phyloP scores from a whole-genome alignment of 164 flowering plant species.

The Vitis rupestris region DNA sequence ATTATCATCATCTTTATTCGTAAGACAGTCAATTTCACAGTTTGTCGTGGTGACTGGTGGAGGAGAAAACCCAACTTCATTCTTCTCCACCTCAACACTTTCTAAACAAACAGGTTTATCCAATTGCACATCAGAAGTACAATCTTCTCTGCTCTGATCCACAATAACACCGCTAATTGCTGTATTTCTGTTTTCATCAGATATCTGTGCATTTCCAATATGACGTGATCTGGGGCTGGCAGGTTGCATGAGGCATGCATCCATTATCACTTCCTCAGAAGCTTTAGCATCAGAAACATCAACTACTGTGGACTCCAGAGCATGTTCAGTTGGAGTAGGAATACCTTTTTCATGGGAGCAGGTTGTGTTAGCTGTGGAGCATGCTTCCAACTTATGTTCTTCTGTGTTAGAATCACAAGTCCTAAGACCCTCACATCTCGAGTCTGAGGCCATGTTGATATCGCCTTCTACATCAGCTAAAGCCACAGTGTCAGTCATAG shows the following conservation, averaged over 20 bases:
- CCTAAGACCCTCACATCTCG: conserved; percentile 1
- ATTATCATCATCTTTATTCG: neutral
- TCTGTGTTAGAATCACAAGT: neutral
- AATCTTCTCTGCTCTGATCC: conserved; percentile 1
- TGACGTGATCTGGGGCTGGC: neutral
- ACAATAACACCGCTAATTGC: neutral
- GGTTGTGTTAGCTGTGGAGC: neutral
- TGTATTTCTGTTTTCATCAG: conserved; percentile 5
- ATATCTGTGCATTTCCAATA: neutral
- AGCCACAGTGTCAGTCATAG: neutral
- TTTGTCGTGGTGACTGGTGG: neutral
- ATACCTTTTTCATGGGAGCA: conserved; percentile 7
- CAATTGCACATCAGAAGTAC: neutral
- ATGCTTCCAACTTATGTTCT: conserved; percentile 10
- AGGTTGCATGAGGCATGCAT: conserved; percentile 3
- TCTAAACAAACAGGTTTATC: neutral
- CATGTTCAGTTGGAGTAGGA: conserved; percentile 7
- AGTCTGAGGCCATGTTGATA: neutral
- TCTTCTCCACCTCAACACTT: conserved; percentile 1
- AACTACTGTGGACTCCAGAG: neutral
- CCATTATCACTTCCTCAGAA: neutral
- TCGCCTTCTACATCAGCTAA: conserved; percentile 4
- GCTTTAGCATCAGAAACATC: neutral
- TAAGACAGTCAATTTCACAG: neutral
- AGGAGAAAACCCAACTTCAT: conserved; percentile 6